Evolutionary conservation across 805 yeast species (phyloP).

Genomic region (Wickerhamomyces ciferrii): DNA sequence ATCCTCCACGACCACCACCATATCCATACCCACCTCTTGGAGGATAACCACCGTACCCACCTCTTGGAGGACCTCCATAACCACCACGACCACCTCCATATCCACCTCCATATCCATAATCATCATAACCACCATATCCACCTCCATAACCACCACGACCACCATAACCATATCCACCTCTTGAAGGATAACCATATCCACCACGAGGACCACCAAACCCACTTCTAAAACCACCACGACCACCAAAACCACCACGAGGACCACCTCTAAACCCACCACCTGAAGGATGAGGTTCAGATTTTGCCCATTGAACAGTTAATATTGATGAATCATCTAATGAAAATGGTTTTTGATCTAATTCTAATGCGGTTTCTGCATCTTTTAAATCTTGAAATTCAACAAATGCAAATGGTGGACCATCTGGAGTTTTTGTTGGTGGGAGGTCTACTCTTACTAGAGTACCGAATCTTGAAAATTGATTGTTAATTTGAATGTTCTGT

Average conservation of each 20-base stretch:
- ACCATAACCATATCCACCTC: conserved; percentile 7
- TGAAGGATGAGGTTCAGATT: conserved; percentile 43
- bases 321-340: conserved; percentile 34
- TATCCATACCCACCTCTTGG: conserved; percentile 11
- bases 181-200: no score
- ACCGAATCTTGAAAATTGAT: conserved; percentile 39
- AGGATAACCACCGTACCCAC: conserved; percentile 10
- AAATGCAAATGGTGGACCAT: conserved; percentile 58
- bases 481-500: background rate
- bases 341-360: conserved; percentile 38
- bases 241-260: conserved; percentile 15
- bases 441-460: conserved; percentile 53
- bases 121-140: conserved; percentile 7
- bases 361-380: conserved; percentile 51
- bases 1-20: conserved; percentile 3
- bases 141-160: conserved; percentile 4
- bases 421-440: conserved; percentile 57
- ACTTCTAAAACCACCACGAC: conserved; percentile 12
- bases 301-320: conserved; percentile 49
- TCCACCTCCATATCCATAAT: conserved; percentile 8
- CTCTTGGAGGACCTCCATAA: conserved; percentile 9
- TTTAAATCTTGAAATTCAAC: conserved; percentile 49
- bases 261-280: conserved; percentile 22
- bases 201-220: conserved; percentile 12
- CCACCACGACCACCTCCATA: conserved; percentile 6